Evolutionary conservation across 495 filamentous ascomycete genomes (phyloP), one percentile per base, ranked within the genome.

Genomic region (Hypoxylon trugodes): DNA sequence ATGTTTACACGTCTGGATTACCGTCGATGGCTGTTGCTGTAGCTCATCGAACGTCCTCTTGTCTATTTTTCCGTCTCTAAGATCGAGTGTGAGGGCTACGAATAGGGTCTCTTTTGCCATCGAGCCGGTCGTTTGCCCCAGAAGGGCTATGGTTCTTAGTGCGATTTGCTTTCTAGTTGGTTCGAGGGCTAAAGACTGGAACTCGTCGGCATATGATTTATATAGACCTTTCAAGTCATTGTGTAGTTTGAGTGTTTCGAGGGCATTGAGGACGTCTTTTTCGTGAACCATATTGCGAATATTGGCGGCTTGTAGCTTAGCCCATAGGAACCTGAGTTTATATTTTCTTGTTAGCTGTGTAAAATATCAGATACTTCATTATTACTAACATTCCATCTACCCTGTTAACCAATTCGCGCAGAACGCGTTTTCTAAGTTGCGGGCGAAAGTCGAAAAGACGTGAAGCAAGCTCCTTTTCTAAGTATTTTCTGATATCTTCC

Each of bases 281-380:
- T 52, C 33, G n/a, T 25, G 18, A 3, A 25, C 19, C 9, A 52
- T 52, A 13, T 6, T 13, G 21, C 32, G 40, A 22, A 52, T 25
- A 10, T 52, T 52, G 5, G 21, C 19, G 25, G 48, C 48, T 9
- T 52, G 48, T 21, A 52, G 32, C 8, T 9, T 52, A 4, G 22
- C 48, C 48, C 48, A 52, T 16, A 52, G 48, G 18, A 52, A 52
- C 48, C 48, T 52, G 15, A 9, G n/a, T n/a, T n/a, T n/a, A 18
- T 47, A n/a, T n/a, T n/a, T n/a, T n/a, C n/a, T n/a, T n/a, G n/a
- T n/a, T n/a, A n/a, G n/a, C n/a, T n/a, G n/a, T n/a, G n/a, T n/a
- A n/a, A n/a, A n/a, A n/a, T n/a, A n/a, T n/a, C n/a, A n/a, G n/a
- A n/a, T n/a, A n/a, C n/a, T n/a, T n/a, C n/a, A n/a, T n/a, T n/a